Percentiles rank a stretch among this genome's conserved stretches.
Evolutionary conservation across 139 green algal genomes (phyloP).

Genomic region (Coelastrella sp.): DNA sequence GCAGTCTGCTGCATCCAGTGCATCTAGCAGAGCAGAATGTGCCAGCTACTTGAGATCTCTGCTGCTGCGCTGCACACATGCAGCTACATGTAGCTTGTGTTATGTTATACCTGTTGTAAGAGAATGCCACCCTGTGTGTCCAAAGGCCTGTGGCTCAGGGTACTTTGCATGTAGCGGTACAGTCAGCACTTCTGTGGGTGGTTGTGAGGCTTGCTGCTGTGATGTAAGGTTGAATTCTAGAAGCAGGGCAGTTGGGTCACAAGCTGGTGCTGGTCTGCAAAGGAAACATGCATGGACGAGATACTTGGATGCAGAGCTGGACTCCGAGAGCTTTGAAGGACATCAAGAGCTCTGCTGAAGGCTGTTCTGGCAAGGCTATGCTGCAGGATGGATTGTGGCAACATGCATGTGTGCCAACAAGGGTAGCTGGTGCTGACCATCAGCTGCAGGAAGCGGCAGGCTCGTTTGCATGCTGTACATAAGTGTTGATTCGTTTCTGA

Average conservation of each 20-base stretch:
- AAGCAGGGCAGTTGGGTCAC: slow-evolving; percentile 13
- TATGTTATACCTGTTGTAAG: neutral
- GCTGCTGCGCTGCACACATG: neutral
- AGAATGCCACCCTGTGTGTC: slow-evolving; percentile 10
- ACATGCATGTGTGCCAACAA: too few species aligned
- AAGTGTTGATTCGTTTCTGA: too few species aligned
- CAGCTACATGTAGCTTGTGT: neutral
- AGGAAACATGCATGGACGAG: too few species aligned
- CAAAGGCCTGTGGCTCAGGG: neutral
- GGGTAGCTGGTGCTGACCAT: too few species aligned
- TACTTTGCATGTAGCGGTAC: slow-evolving; percentile 45
- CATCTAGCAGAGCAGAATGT: neutral
- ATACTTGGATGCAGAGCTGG: too few species aligned
- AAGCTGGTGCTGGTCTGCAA: slow-evolving; percentile 36
- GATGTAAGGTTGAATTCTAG: slow-evolving; percentile 22
- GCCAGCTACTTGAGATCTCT: neutral
- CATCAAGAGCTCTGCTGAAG: too few species aligned
- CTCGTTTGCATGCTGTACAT: too few species aligned
- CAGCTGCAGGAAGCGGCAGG: too few species aligned
- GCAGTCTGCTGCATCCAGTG: too few species aligned
- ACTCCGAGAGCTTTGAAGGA: too few species aligned
- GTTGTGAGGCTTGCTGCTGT: slow-evolving; percentile 3
- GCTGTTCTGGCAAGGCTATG: too few species aligned
- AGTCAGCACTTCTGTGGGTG: neutral
- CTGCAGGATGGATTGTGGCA: too few species aligned